Conservation (phyloP, 2,329 filamentous ascomycete genomes). For the Leptodontidium sp. region DNA sequence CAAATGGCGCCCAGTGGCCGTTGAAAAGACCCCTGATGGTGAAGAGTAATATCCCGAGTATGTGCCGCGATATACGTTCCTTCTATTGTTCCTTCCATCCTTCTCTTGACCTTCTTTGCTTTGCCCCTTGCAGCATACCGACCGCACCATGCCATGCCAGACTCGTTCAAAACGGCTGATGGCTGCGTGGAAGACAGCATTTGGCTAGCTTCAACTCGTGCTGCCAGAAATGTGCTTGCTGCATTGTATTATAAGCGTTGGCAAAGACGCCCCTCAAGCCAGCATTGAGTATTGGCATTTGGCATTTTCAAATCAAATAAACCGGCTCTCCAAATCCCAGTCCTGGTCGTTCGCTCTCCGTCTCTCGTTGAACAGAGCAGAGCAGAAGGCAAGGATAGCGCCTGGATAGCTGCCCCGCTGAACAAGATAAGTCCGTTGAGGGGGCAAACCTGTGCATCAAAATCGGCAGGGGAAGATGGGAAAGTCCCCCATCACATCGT, state of each 20-base stretch:
- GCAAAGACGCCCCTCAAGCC: neutral
- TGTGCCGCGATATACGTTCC: neutral
- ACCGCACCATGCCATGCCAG: neutral
- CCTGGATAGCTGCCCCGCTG: neutral
- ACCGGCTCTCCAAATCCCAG: neutral
- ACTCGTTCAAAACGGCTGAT: neutral
- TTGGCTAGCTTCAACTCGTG: neutral
- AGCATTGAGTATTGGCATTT: neutral
- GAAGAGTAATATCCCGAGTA: constrained; percentile 9
- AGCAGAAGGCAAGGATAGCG: neutral
- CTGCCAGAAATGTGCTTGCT: neutral
- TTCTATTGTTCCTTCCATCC: neutral
- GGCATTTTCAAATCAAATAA: neutral
- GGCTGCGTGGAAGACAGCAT: neutral
- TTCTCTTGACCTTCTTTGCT: neutral
- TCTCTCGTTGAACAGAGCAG: too few species aligned
- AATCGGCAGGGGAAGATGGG: neutral
- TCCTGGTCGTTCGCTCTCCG: neutral
- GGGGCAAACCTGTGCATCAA: constrained; percentile 8
- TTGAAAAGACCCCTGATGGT: neutral
- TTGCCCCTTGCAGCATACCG: neutral
- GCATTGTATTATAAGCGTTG: neutral
- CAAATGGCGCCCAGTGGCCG: neutral
- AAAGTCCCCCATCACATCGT: neutral
- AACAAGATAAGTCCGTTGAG: constrained; percentile 7